Conservation (phyloP, 495 filamentous ascomycete species). For the Neurospora sp. region DNA sequence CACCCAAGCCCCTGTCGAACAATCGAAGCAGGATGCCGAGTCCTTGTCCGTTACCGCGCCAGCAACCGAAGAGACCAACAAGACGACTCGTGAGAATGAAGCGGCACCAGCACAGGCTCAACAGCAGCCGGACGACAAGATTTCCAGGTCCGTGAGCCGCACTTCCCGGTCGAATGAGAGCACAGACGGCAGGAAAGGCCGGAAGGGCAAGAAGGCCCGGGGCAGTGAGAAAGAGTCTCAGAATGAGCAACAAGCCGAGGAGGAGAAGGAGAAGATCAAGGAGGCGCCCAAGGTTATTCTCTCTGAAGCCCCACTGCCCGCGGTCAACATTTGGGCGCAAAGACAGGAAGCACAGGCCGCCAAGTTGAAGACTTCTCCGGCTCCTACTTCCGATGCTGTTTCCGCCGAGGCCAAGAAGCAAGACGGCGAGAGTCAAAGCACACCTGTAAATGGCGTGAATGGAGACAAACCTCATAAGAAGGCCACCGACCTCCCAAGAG, state of each 20-base stretch:
- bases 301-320: constrained; percentile 68
- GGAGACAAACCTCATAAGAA: constrained; percentile 43
- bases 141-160: constrained; percentile 20
- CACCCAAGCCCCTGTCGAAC: constrained; percentile 12
- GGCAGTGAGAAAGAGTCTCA: constrained; percentile 32
- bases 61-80: constrained; percentile 16
- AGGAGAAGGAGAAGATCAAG: constrained; percentile 35
- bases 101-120: constrained; percentile 5
- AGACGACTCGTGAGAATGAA: constrained; percentile 12
- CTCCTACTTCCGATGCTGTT: constrained; percentile 9
- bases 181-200: constrained; percentile 30
- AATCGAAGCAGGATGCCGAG: constrained; percentile 16
- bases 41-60: constrained; percentile 11
- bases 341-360: constrained; percentile 54
- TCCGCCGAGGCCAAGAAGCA: constrained; percentile 13
- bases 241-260: constrained; percentile 30
- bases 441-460: constrained; percentile 11
- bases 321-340: constrained; percentile 79
- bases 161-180: constrained; percentile 30
- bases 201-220: constrained; percentile 40
- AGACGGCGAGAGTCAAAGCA: constrained; percentile 7
- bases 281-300: constrained; percentile 46
- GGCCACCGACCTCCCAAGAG: constrained; percentile 38
- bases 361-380: constrained; percentile 46
- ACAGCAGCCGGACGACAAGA: constrained; percentile 15